Conservation (phyloP, 176 grass and related monocot species). For the Elaeis guineensis region DNA sequence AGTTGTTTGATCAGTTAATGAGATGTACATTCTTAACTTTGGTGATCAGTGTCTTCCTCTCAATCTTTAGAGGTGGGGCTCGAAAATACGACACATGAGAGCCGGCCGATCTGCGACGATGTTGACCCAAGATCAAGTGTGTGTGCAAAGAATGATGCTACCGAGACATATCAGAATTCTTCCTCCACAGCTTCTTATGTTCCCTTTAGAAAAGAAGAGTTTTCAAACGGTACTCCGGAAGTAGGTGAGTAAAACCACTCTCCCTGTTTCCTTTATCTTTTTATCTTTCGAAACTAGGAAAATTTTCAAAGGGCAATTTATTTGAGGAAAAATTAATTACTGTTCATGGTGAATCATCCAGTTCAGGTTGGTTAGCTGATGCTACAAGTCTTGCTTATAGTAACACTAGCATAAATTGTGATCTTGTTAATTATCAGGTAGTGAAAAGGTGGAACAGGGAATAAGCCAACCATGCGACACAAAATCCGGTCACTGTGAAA, state of each 20-base stretch:
- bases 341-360: too few species aligned
- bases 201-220: conserved; percentile 10
- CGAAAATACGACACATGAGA: conserved; percentile 1
- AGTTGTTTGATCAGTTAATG: too few species aligned
- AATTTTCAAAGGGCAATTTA: neutral
- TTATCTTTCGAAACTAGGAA: neutral
- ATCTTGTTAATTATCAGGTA: too few species aligned
- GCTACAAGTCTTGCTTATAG: too few species aligned
- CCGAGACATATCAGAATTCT: neutral
- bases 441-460: too few species aligned
- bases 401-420: too few species aligned
- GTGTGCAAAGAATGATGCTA: neutral
- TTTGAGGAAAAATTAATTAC: too few species aligned
- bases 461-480: too few species aligned
- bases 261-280: neutral
- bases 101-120: conserved; percentile 7
- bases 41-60: neutral
- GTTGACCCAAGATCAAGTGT: neutral
- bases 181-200: neutral
- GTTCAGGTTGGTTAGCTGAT: too few species aligned
- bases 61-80: neutral
- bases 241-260: conserved; percentile 3
- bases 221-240: conserved; percentile 11
- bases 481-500: too few species aligned
- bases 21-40: too few species aligned